Conservation (phyloP, 1,284 basidiomycete species). For the Sporisorium graminicola region DNA sequence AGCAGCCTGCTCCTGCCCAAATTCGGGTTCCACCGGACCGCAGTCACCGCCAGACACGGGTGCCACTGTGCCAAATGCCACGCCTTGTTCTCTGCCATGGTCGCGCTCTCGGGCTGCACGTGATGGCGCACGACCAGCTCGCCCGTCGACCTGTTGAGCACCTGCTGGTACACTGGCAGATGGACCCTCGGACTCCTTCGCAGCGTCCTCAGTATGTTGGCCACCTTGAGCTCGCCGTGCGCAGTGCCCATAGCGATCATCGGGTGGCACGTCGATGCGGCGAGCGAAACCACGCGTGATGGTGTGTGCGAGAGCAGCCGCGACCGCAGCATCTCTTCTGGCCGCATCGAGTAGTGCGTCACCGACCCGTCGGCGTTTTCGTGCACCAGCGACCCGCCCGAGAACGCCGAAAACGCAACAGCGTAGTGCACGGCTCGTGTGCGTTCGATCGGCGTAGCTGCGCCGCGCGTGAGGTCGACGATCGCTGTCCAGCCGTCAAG, state of each 20-base stretch:
- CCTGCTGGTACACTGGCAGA: constrained; percentile 23
- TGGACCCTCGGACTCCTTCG: constrained; percentile 12
- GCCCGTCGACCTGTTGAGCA: constrained; percentile 22
- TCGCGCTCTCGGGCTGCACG: constrained; percentile 13
- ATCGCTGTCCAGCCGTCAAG: constrained; percentile 24
- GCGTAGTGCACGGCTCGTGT: constrained; percentile 24
- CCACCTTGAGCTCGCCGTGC: constrained; percentile 39
- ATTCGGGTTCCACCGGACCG: constrained; percentile 38
- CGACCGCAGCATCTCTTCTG: constrained; percentile 31
- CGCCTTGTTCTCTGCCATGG: constrained; percentile 13
- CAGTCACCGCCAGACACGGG: constrained; percentile 25
- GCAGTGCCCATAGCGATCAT: constrained; percentile 29
- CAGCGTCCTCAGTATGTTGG: constrained; percentile 22
- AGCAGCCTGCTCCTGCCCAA: constrained; percentile 22
- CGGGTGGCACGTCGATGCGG: constrained; percentile 16
- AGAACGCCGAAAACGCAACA: constrained; percentile 11
- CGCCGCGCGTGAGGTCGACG: constrained; percentile 7
- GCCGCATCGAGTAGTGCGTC: constrained; percentile 21
- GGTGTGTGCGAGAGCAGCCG: constrained; percentile 17
- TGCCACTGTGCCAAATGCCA: constrained; percentile 29
- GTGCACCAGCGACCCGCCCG: constrained; percentile 22
- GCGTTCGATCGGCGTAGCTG: constrained; percentile 18
- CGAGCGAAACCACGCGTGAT: constrained; percentile 13
- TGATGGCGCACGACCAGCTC: constrained; percentile 13
- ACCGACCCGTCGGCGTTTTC: constrained; percentile 42